These are phyloP conservation scores for Geranium brycei DNA, from an alignment of 345 rosid genomes.

Conservation along the genomic window DNA sequence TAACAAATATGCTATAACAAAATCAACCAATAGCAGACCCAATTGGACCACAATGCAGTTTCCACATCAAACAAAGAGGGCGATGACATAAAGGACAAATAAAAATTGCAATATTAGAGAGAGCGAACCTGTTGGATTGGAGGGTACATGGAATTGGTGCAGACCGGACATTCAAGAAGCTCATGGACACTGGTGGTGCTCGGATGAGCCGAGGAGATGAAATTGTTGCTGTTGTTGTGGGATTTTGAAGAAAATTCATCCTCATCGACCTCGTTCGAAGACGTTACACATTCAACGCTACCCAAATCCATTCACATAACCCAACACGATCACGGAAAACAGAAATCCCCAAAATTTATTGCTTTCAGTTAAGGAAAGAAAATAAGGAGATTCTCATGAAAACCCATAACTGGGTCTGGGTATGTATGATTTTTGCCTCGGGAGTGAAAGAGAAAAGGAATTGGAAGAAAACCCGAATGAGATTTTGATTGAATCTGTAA, in stretches of 20 bases:
- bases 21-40: conserved; percentile 3
- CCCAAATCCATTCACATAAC: conserved; percentile 51
- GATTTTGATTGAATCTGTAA: neutral
- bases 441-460: too few species aligned
- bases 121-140: conserved; percentile 80
- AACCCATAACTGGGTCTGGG: neutral
- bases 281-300: conserved; percentile 62
- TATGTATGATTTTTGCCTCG: neutral
- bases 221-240: conserved; percentile 22
- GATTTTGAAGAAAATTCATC: conserved; percentile 53
- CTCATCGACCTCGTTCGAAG: conserved; percentile 59
- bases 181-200: conserved; percentile 83
- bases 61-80: neutral
- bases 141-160: conserved; percentile 96
- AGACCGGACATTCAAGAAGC: conserved; percentile 92
- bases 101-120: neutral
- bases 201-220: conserved; percentile 40
- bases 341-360: too few species aligned
- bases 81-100: neutral
- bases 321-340: neutral
- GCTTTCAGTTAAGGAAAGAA: neutral
- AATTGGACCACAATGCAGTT: neutral
- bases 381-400: neutral
- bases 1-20: neutral
- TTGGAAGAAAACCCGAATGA: neutral